phyloP scores from a whole-genome alignment of 176 grass and related monocot genomes.

The Canna indica region DNA sequence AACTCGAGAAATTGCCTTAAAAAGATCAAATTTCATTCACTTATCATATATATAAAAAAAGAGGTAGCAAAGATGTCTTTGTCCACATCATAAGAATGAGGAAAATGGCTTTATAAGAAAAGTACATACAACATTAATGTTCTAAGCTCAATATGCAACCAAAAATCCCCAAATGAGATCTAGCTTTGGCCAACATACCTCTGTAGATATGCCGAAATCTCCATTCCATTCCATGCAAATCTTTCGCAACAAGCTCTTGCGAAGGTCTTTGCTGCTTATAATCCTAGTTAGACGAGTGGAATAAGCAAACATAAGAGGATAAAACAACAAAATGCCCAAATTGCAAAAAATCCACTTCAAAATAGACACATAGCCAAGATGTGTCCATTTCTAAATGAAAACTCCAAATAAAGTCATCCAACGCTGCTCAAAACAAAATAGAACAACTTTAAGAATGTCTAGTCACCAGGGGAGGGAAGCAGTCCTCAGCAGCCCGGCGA shows the following conservation, averaged over 20 bases:
- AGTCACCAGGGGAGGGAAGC: slow-evolving; percentile 77
- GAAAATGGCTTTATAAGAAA: neutral
- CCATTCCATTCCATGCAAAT: slow-evolving; percentile 80
- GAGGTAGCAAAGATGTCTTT: neutral
- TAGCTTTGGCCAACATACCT: slow-evolving; percentile 27
- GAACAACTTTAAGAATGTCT: slow-evolving; percentile 4
- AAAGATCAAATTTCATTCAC: neutral
- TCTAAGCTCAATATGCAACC: neutral
- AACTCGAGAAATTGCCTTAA: neutral
- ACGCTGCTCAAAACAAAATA: neutral
- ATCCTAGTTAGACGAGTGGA: slow-evolving; percentile 34
- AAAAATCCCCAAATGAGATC: neutral
- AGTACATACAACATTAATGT: neutral
- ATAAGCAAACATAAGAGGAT: slow-evolving; percentile 16
- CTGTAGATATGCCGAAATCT: slow-evolving; percentile 87
- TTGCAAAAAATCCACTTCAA: neutral
- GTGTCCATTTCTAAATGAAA: neutral
- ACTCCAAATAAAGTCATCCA: neutral
- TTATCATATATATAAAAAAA: neutral
- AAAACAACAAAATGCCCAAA: neutral
- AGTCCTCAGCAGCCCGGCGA: slow-evolving; percentile 92
- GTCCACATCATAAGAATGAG: neutral
- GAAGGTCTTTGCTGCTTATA: slow-evolving; percentile 68
- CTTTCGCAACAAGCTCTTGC: slow-evolving; percentile 81
- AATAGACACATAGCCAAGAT: neutral